phyloP scores from a whole-genome alignment of 108 stramenopile species.

The Nitzschia palea region DNA sequence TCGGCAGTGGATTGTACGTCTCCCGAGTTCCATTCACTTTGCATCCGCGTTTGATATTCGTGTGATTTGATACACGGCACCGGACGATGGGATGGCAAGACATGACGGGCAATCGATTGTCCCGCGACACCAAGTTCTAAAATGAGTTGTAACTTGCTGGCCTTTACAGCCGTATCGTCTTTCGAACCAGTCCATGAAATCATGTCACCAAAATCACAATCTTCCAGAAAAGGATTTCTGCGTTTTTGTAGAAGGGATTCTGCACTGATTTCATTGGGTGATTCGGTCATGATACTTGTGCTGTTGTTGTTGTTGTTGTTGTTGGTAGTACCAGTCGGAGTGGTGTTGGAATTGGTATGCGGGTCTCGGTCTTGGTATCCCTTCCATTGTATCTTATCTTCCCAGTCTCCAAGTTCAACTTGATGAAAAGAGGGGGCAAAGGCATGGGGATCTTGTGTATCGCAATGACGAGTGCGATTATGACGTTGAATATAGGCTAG shows the following conservation, averaged over 20 bases:
- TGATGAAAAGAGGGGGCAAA: slow-evolving; percentile 62
- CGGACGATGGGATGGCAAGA: slow-evolving; percentile 67
- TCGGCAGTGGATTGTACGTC: slow-evolving; percentile 52
- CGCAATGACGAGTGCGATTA: background rate
- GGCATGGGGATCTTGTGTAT: slow-evolving; percentile 2
- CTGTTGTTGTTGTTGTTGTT: background rate
- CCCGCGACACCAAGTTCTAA: slow-evolving; percentile 79
- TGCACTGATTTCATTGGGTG: slow-evolving; percentile 2
- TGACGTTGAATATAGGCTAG: slow-evolving; percentile 12
- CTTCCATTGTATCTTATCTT: slow-evolving; percentile 79
- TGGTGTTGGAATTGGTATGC: slow-evolving; percentile 17
- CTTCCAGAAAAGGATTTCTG: slow-evolving; percentile 79
- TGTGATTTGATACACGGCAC: slow-evolving; percentile 56
- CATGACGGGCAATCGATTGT: slow-evolving; percentile 67
- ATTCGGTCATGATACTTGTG: background rate
- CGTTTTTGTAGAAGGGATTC: slow-evolving; percentile 34
- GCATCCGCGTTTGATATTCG: slow-evolving; percentile 65
- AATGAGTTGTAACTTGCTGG: slow-evolving; percentile 60
- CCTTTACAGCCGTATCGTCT: slow-evolving; percentile 48
- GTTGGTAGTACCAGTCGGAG: background rate
- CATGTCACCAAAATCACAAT: slow-evolving; percentile 58
- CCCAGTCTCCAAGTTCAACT: slow-evolving; percentile 80
- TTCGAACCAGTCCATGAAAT: slow-evolving; percentile 66
- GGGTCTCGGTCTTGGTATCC: slow-evolving; percentile 36
- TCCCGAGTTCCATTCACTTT: slow-evolving; percentile 45